Evolutionary conservation across 2,329 filamentous ascomycete genomes (phyloP).

Genomic region (Graphium sp.): DNA sequence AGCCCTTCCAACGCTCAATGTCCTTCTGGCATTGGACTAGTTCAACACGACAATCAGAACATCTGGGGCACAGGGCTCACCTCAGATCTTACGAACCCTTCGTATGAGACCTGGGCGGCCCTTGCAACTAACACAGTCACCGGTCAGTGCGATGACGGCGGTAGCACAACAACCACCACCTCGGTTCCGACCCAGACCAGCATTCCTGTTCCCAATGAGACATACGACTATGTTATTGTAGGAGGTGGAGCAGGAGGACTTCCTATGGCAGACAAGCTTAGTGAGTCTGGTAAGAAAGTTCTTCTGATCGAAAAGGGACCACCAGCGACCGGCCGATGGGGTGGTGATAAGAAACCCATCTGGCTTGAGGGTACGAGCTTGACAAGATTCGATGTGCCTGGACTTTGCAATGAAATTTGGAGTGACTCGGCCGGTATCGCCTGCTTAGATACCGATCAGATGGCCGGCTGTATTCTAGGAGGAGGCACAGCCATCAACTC

Average conservation of each 20-base stretch:
- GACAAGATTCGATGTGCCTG: constrained; percentile 55
- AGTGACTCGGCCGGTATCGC: constrained; percentile 43
- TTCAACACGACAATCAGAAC: constrained; percentile 36
- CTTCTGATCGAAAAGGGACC: constrained; percentile 44
- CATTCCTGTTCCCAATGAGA: constrained; percentile 13
- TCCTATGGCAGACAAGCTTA: constrained; percentile 42
- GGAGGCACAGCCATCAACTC: constrained; percentile 51
- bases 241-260: constrained; percentile 46
- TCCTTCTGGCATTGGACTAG: constrained; percentile 24
- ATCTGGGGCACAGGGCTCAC: constrained; percentile 26
- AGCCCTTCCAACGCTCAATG: constrained; percentile 22
- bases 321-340: constrained; percentile 44
- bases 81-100: constrained; percentile 16
- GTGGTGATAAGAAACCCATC: constrained; percentile 37
- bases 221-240: constrained; percentile 46
- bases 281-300: constrained; percentile 46
- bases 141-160: constrained; percentile 14
- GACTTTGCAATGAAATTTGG: constrained; percentile 56
- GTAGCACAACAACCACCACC: constrained; percentile 9
- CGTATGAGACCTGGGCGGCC: constrained; percentile 24
- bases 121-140: constrained; percentile 22
- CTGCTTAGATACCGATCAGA: constrained; percentile 52
- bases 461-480: constrained; percentile 55
- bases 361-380: constrained; percentile 48
- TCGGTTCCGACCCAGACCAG: constrained; percentile 13